phyloP scores from a whole-genome alignment of 768 basidiomycete genomes.

The Lactarius deliciosus region DNA sequence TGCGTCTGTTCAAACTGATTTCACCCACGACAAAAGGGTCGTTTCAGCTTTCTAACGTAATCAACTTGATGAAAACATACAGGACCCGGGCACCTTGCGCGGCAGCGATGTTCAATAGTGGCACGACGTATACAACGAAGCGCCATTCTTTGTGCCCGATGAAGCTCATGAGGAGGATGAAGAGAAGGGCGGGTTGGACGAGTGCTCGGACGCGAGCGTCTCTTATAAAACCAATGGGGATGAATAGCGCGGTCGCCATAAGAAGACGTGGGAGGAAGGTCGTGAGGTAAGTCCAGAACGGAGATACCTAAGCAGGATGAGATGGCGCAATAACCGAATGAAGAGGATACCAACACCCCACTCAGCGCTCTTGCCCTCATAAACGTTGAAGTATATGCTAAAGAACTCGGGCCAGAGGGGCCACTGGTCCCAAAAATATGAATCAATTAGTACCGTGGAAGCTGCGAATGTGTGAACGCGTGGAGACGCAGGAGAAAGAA shows the following conservation, averaged over 20 bases:
- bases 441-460: conserved; percentile 67
- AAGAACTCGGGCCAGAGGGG: conserved; percentile 87
- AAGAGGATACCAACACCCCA: conserved; percentile 76
- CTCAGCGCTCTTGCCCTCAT: conserved; percentile 79
- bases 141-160: conserved; percentile 98
- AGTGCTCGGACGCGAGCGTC: conserved; percentile 53
- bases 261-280: conserved; percentile 76
- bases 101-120: conserved; percentile 76
- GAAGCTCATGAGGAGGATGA: conserved; percentile 64
- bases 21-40: neutral
- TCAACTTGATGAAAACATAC: conserved; percentile 45
- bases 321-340: neutral
- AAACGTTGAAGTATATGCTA: conserved; percentile 80
- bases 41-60: neutral
- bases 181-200: conserved; percentile 50
- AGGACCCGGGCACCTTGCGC: conserved; percentile 62
- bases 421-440: conserved; percentile 76
- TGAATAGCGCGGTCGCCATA: conserved; percentile 60
- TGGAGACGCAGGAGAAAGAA: neutral
- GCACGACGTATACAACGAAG: conserved; percentile 87
- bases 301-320: conserved; percentile 56
- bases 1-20: conserved; percentile 49
- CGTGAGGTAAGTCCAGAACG: conserved; percentile 63
- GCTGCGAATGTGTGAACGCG: conserved; percentile 39
- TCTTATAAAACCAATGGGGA: conserved; percentile 48